Percentiles rank a stretch among this genome's conserved stretches.
phyloP scores from a whole-genome alignment of 73 alveolate genomes.

The Paramecium primaurelia region DNA sequence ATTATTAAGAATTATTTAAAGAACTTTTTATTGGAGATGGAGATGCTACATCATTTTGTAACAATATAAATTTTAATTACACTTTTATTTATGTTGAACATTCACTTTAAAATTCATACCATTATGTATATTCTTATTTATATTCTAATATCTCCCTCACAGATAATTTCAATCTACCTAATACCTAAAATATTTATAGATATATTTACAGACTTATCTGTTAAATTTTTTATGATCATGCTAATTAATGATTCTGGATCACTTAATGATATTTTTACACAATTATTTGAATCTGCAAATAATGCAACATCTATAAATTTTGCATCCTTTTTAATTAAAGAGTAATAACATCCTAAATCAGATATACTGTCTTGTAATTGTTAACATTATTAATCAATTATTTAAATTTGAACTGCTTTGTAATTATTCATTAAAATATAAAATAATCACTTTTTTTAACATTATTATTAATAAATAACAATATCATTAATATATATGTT shows the following conservation, averaged over 20 bases:
- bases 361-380: background rate
- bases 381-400: background rate
- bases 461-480: no score
- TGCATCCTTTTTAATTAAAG: background rate
- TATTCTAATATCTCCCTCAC: background rate
- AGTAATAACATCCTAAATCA: constrained; percentile 44
- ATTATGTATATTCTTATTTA: background rate
- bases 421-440: background rate
- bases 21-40: background rate
- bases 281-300: constrained; percentile 1
- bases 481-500: no score
- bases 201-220: constrained; percentile 11
- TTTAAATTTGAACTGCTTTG: constrained; percentile 36
- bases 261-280: background rate
- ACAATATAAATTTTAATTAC: background rate
- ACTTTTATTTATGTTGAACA: background rate
- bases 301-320: constrained; percentile 23
- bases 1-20: constrained; percentile 10
- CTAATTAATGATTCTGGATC: background rate
- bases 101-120: constrained; percentile 5
- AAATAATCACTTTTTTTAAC: background rate
- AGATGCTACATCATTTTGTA: background rate
- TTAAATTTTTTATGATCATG: background rate
- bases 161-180: background rate
- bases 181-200: background rate